Conservation (phyloP, 495 filamentous ascomycete genomes). For the Aspergillus olivimuriae region DNA sequence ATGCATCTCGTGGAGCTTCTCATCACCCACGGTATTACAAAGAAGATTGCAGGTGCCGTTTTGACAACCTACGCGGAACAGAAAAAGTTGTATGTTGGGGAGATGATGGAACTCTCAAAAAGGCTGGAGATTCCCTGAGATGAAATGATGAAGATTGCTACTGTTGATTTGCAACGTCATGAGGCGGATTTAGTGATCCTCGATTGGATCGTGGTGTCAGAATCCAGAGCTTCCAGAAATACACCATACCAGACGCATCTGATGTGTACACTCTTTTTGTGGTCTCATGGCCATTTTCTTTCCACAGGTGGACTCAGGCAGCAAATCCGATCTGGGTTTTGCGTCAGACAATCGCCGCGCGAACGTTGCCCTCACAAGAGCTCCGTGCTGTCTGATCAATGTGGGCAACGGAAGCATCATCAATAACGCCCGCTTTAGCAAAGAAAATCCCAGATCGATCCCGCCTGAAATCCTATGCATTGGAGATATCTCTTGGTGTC, state of each 20-base stretch:
- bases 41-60: no score
- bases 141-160: background rate
- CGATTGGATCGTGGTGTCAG: conserved; percentile 1
- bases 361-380: background rate
- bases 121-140: background rate
- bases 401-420: no score
- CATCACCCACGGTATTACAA: background rate
- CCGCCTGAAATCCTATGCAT: no score
- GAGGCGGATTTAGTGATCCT: background rate
- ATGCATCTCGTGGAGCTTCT: background rate
- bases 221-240: no score
- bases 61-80: no score
- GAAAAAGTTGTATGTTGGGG: background rate
- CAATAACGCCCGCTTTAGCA: no score
- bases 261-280: no score
- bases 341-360: background rate
- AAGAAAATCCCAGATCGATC: no score
- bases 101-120: background rate
- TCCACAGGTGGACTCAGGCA: background rate
- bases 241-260: no score
- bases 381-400: background rate
- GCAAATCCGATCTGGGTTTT: background rate
- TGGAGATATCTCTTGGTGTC: no score
- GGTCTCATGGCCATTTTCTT: no score
- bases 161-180: background rate